A percentile compares a stretch with the other conserved stretches of the same genome.
Evolutionary conservation across 2,329 filamentous ascomycete species (phyloP).

Genomic region (Fusarium virguliforme): DNA sequence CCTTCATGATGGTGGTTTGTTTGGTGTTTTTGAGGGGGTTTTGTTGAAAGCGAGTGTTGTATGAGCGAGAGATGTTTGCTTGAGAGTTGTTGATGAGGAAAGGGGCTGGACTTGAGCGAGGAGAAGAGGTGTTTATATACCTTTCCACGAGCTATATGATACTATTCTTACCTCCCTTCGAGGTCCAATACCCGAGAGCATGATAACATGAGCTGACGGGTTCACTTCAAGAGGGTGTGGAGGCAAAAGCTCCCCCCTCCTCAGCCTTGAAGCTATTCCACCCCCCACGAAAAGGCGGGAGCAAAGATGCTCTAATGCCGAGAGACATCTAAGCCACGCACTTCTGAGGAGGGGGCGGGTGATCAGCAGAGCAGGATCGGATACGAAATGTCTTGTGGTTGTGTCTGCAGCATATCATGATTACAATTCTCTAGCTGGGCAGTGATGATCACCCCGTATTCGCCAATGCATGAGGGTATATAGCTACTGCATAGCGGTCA

Average conservation of each 20-base stretch:
- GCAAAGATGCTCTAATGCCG: neutral
- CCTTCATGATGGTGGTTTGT: conserved; percentile 52
- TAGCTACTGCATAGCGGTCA: neutral
- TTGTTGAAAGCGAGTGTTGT: conserved; percentile 28
- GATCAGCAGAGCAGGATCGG: neutral
- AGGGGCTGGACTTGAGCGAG: conserved; percentile 13
- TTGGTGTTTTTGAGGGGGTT: conserved; percentile 6
- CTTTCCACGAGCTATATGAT: neutral
- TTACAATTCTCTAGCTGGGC: neutral
- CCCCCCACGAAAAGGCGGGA: conserved; percentile 8
- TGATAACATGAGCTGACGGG: conserved; percentile 30
- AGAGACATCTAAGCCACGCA: conserved; percentile 5
- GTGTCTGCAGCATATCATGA: neutral
- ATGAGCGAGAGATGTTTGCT: conserved; percentile 28
- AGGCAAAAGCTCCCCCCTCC: conserved; percentile 8
- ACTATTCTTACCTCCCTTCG: conserved; percentile 30
- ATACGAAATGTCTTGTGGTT: conserved; percentile 7
- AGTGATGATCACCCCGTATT: conserved; percentile 2
- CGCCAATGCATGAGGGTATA: neutral
- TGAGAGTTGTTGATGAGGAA: conserved; percentile 31
- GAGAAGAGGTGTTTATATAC: conserved; percentile 35
- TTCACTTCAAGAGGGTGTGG: conserved; percentile 8
- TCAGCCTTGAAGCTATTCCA: neutral
- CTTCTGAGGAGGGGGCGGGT: neutral
- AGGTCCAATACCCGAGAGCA: neutral